phyloP scores from a whole-genome alignment of 2,329 filamentous ascomycete genomes.

The Colletotrichum navitas region DNA sequence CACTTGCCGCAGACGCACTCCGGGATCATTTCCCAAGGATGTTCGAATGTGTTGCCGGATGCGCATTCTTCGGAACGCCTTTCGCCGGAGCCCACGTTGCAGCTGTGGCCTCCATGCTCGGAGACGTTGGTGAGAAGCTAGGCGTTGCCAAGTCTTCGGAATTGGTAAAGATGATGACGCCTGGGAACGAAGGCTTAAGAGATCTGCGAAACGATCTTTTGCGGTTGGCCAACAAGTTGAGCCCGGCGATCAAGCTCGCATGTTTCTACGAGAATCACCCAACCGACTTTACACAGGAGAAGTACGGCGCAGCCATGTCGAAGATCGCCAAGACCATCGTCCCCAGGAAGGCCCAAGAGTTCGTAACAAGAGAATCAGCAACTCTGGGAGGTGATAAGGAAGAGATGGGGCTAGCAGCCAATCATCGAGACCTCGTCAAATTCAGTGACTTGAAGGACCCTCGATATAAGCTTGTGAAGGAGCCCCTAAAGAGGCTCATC shows the following conservation, averaged over 20 bases:
- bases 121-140: slow-evolving; percentile 51
- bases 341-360: slow-evolving; percentile 52
- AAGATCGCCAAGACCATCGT: slow-evolving; percentile 51
- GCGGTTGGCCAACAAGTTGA: slow-evolving; percentile 51
- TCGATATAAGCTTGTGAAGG: slow-evolving; percentile 53
- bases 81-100: slow-evolving; percentile 55
- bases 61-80: slow-evolving; percentile 57
- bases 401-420: slow-evolving; percentile 51
- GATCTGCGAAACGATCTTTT: slow-evolving; percentile 57
- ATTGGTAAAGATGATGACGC: slow-evolving; percentile 56
- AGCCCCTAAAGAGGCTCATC: slow-evolving; percentile 54
- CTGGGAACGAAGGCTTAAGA: slow-evolving; percentile 53
- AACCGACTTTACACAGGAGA: slow-evolving; percentile 50
- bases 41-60: slow-evolving; percentile 56
- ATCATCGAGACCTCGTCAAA: slow-evolving; percentile 57
- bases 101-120: slow-evolving; percentile 54
- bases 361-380: slow-evolving; percentile 57
- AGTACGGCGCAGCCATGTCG: slow-evolving; percentile 48
- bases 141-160: slow-evolving; percentile 52
- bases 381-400: slow-evolving; percentile 53
- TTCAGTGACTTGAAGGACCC: slow-evolving; percentile 57
- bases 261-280: slow-evolving; percentile 57
- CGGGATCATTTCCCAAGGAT: slow-evolving; percentile 53
- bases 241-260: slow-evolving; percentile 52
- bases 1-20: slow-evolving; percentile 50